Evolutionary conservation across 257 asterid species (phyloP), one percentile per base, ranked within the genome.

Genomic region (Przewalskia tangutica): DNA sequence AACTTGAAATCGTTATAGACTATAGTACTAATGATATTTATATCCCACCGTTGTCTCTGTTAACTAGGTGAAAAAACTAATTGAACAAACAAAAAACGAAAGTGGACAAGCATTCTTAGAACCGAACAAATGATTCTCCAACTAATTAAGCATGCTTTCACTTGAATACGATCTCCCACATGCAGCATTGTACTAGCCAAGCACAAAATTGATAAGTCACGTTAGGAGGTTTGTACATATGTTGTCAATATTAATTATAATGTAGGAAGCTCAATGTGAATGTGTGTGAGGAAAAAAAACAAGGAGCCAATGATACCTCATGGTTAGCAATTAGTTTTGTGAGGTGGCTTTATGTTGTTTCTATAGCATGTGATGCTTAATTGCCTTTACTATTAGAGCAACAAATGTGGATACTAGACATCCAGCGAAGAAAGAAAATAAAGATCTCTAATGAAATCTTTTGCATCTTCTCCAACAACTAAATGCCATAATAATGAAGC

Each of bases 101-200:
- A 27, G 71, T 32, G 44, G 44, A 5, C 13, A 64, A 13, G 18
- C 20, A 32, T 64, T 64, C 46, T 6, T 34, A 32, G 46, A 64
- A 34, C 48, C 11, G 7, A 65, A 48, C 8, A 34, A 34, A 67
- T 11, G 86, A 84, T 86, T 80, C 76, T 60, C 76, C 51, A 82
- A 58, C 77, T 53, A 73, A 85, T 44, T 63, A 63, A 42, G 67
- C 76, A 40, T 73, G 79, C 67, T 81, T 58, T 82, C 23, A 62
- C 67, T 56, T 75, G 20, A 77, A 66, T 85, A 32, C 62, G 23
- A 27, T 14, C 16, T 18, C 36, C 65, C 10, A 32, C 50, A 55
- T 42, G 51, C 62, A 11, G 51, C 12, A 1, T 55, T 71, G 40
- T 70, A 70, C 54, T 16, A 66, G 3, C 50, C 76, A 66, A 66